These are phyloP conservation scores for Ceratobasidium sp. DNA, from an alignment of 1,284 basidiomycete genomes.

Conservation along the genomic window DNA sequence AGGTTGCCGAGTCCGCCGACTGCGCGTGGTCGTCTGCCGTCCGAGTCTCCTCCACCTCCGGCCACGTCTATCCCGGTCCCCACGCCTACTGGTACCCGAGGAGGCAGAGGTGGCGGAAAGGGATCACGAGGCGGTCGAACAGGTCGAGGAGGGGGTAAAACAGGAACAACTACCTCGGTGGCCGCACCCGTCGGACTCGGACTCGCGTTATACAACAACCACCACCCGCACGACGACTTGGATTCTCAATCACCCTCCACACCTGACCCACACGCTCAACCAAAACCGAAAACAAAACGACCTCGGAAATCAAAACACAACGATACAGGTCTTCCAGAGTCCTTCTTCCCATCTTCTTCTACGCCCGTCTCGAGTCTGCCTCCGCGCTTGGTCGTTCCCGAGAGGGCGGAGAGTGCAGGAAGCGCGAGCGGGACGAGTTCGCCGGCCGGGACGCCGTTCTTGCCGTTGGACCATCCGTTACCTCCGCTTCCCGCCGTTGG, in stretches of 20 bases:
- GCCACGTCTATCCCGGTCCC: neutral
- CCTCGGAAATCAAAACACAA: conserved; percentile 22
- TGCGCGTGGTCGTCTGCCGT: neutral
- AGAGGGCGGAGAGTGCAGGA: conserved; percentile 12
- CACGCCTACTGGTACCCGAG: neutral
- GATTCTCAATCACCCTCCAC: conserved; percentile 1
- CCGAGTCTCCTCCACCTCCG: conserved; percentile 2
- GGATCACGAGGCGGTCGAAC: conserved; percentile 33
- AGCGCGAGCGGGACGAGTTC: conserved; percentile 32
- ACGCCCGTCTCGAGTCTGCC: conserved; percentile 13
- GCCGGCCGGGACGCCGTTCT: conserved; percentile 31
- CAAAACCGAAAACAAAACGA: conserved; percentile 37
- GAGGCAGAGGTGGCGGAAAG: conserved; percentile 20
- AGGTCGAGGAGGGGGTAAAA: conserved; percentile 16
- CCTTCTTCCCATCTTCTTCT: conserved; percentile 6
- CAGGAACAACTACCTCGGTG: neutral
- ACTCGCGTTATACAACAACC: conserved; percentile 12
- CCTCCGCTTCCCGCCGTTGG: conserved; percentile 29
- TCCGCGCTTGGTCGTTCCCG: neutral
- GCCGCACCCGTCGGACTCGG: conserved; percentile 24
- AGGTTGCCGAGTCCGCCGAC: conserved; percentile 26
- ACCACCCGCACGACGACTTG: neutral
- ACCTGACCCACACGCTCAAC: neutral
- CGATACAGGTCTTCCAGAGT: conserved; percentile 34
- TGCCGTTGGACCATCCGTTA: conserved; percentile 23